Percentiles rank a stretch among this genome's conserved stretches.
Conservation (phyloP, 176 grass and related monocot genomes). For the Phoenix roebelenii region DNA sequence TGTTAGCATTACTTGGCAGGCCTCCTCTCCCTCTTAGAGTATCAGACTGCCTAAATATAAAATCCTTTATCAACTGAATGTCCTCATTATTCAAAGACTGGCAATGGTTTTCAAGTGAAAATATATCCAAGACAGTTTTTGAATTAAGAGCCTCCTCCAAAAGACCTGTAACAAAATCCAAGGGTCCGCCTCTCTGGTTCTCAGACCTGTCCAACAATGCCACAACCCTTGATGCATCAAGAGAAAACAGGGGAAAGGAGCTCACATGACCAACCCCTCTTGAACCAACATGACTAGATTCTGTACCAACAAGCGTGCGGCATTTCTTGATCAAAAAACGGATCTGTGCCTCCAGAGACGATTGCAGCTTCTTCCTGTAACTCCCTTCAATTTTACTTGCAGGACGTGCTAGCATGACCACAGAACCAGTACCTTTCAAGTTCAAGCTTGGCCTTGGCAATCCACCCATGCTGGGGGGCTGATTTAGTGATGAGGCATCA, state of each 20-base stretch:
- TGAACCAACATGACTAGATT: slow-evolving; percentile 47
- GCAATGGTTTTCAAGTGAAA: slow-evolving; percentile 54
- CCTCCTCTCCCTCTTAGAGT: slow-evolving; percentile 60
- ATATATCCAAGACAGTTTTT: slow-evolving; percentile 43
- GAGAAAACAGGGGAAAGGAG: slow-evolving; percentile 61
- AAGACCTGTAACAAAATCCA: slow-evolving; percentile 48
- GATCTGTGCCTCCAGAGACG: slow-evolving; percentile 69
- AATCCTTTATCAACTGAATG: slow-evolving; percentile 77
- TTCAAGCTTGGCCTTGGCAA: slow-evolving; percentile 28
- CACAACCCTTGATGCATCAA: slow-evolving; percentile 66
- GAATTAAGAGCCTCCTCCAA: slow-evolving; percentile 52
- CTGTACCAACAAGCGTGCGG: slow-evolving; percentile 34
- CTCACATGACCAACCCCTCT: slow-evolving; percentile 45
- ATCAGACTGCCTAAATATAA: slow-evolving; percentile 75
- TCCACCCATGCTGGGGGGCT: slow-evolving; percentile 28
- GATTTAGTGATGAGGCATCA: slow-evolving; percentile 36
- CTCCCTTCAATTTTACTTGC: slow-evolving; percentile 41
- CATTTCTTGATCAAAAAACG: slow-evolving; percentile 77
- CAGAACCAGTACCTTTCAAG: slow-evolving; percentile 42
- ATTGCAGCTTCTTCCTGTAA: slow-evolving; percentile 57
- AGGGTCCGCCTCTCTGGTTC: slow-evolving; percentile 48
- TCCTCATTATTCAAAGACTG: slow-evolving; percentile 52
- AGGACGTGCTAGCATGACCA: slow-evolving; percentile 43
- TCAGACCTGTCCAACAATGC: slow-evolving; percentile 39
- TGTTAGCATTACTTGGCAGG: slow-evolving; percentile 49